Evolutionary conservation across 768 basidiomycete species (phyloP), one percentile per base, ranked within the genome.

Genomic region (Termitomyces sp.): DNA sequence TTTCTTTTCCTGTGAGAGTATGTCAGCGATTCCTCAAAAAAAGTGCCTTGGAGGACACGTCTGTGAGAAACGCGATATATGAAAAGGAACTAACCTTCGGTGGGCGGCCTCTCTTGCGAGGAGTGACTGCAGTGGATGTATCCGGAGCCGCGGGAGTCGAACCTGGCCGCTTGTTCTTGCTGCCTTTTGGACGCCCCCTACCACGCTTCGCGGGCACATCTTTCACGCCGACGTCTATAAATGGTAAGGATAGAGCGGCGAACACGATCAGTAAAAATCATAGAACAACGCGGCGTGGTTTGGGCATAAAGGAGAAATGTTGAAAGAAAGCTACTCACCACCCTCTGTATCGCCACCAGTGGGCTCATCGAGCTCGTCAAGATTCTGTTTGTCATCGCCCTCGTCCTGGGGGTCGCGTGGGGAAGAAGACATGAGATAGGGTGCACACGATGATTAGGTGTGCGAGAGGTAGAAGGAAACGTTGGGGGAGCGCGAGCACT

Each of bases 111-210:
- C 86, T 77, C 74, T 86, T 86, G 72, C 75, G 76, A 47, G 72
- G 75, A 42, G 67, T 57, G 14, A 70, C 56, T 15, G 76, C 66
- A 21, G 73, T 61, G 12, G 77, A 62, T 7, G 71, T 3, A 35
- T 35, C 68, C 21, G 72, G 62, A 45, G 71, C 65, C 47, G 71
- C 60, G 30, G 71, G 63, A 8, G 70, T 56, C 46, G 67, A 66
- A 58, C 66, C 62, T 40, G 67, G 56, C 60, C 79, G 80, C 75
- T 84, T 78, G 71, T 84, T 82, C 75, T 90, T 94, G 72, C 89
- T 91, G 64, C 93, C 93, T 70, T 87, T 91, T 59, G 94, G 94
- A 62, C 94, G 84, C 53, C 94, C 94, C 47, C 94, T 82, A 66
- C 89, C 85, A 65, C 93, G 85, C 76, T 92, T 94, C 59, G 67